phyloP scores from a whole-genome alignment of 495 filamentous ascomycete species.

The Podospora appendiculata region DNA sequence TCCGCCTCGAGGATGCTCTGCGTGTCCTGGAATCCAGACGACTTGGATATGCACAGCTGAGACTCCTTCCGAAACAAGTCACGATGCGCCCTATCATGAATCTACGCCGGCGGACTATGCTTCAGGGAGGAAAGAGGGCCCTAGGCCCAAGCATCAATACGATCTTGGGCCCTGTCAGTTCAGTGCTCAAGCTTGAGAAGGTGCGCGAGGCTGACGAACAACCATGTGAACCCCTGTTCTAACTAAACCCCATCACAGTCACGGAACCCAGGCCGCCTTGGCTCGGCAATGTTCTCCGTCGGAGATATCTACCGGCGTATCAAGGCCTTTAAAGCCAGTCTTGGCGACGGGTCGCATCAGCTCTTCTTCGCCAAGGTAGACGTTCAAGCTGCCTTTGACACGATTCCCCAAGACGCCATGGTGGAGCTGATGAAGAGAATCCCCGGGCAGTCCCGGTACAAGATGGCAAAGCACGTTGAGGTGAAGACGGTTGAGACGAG shows the following conservation, averaged over 20 bases:
- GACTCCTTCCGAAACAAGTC: constrained; percentile 65
- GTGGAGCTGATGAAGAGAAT: constrained; percentile 57
- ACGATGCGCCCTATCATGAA: constrained; percentile 79
- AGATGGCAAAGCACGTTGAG: constrained; percentile 67
- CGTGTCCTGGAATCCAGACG: constrained; percentile 51
- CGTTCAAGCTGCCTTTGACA: constrained; percentile 89
- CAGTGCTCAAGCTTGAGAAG: constrained; percentile 72
- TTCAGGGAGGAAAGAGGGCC: constrained; percentile 43
- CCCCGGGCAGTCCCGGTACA: constrained; percentile 58
- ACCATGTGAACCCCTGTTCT: too few species aligned
- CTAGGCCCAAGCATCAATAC: constrained; percentile 76
- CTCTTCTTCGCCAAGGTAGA: constrained; percentile 87
- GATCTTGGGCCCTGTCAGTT: constrained; percentile 65
- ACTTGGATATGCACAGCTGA: constrained; percentile 72
- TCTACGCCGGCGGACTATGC: constrained; percentile 54
- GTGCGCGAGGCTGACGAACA: constrained; percentile 14
- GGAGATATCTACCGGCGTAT: constrained; percentile 74
- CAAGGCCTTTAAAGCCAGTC: constrained; percentile 54
- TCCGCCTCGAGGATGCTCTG: constrained; percentile 50
- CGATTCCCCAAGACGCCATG: constrained; percentile 76
- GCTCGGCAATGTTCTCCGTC: constrained; percentile 71
- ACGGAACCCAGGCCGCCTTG: constrained; percentile 53
- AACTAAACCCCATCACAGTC: constrained; percentile 20
- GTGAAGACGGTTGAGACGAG: constrained; percentile 39
- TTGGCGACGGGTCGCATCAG: constrained; percentile 17